Percentiles rank a stretch among this genome's conserved stretches.
These are phyloP conservation scores for Cornus suecica DNA, from an alignment of 148 eudicot species.

Conservation along the genomic window DNA sequence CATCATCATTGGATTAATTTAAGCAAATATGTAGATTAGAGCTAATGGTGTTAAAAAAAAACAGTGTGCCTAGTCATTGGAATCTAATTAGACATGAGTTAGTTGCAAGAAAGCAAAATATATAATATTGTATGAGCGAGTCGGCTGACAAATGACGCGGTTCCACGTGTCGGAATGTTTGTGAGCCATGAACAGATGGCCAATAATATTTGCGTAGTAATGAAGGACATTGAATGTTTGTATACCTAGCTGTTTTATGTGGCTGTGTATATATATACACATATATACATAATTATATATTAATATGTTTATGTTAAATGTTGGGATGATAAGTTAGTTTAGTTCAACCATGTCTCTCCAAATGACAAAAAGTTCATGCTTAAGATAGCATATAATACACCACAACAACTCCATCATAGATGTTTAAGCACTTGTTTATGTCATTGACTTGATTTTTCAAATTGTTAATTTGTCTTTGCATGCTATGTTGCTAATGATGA, in stretches of 20 bases:
- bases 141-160: background rate
- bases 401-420: conserved; percentile 23
- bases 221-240: too few species aligned
- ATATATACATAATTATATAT: too few species aligned
- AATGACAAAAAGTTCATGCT: conserved; percentile 20
- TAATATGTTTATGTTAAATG: conserved; percentile 22
- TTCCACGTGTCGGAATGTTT: background rate
- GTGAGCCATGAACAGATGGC: background rate
- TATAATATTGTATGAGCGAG: background rate
- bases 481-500: background rate
- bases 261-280: too few species aligned
- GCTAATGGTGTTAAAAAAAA: background rate
- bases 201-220: background rate
- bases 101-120: conserved; percentile 12
- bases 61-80: background rate
- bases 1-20: conserved; percentile 6
- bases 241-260: background rate
- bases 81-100: background rate
- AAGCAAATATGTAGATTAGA: background rate
- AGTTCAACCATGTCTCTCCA: conserved; percentile 14
- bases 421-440: background rate
- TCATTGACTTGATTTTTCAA: background rate
- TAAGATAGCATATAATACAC: conserved; percentile 5
- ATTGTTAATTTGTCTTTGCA: conserved; percentile 8
- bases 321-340: conserved; percentile 33